A percentile compares a stretch with the other conserved stretches of the same genome.
phyloP scores from a whole-genome alignment of 768 basidiomycete species.

The Lanmaoa pseudosensibilis region DNA sequence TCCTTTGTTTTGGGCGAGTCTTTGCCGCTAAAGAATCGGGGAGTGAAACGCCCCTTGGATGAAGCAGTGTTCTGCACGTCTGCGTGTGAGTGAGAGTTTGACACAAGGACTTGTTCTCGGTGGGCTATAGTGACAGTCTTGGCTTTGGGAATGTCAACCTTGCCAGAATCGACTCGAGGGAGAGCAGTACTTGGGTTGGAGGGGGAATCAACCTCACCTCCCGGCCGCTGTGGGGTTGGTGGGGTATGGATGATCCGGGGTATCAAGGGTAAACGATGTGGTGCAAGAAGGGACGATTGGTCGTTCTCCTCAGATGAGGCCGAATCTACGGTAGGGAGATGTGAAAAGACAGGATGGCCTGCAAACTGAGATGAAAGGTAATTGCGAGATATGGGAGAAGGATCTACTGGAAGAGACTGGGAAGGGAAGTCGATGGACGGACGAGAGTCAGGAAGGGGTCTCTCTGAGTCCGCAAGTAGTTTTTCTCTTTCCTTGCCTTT shows the following conservation, averaged over 20 bases:
- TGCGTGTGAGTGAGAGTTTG: constrained; percentile 20
- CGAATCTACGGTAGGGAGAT: constrained; percentile 30
- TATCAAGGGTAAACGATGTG: constrained; percentile 27
- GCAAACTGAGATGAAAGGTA: constrained; percentile 9
- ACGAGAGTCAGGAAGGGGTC: constrained; percentile 7
- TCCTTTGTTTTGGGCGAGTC: constrained; percentile 25
- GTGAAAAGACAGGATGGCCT: constrained; percentile 4
- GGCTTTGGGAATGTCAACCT: constrained; percentile 5
- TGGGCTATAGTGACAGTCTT: constrained; percentile 20
- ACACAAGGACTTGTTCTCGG: constrained; percentile 30
- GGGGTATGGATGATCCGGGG: constrained; percentile 39
- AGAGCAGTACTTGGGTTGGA: constrained; percentile 1
- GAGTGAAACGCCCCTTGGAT: constrained; percentile 30
- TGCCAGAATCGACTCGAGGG: constrained; percentile 15
- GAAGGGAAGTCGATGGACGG: constrained; percentile 22
- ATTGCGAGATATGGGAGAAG: constrained; percentile 17
- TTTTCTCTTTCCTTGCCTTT: constrained; percentile 32
- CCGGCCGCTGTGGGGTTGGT: constrained; percentile 35
- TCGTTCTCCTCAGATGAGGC: constrained; percentile 26
- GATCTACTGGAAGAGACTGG: constrained; percentile 21
- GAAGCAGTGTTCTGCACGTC: neutral
- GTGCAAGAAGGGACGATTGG: constrained; percentile 29
- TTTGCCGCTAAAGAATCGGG: constrained; percentile 31
- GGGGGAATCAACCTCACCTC: constrained; percentile 12
- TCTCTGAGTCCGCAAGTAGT: neutral